A percentile compares a stretch with the other conserved stretches of the same genome.
Conservation (phyloP, 805 yeast genomes). For the Suhomyces prunicola region DNA sequence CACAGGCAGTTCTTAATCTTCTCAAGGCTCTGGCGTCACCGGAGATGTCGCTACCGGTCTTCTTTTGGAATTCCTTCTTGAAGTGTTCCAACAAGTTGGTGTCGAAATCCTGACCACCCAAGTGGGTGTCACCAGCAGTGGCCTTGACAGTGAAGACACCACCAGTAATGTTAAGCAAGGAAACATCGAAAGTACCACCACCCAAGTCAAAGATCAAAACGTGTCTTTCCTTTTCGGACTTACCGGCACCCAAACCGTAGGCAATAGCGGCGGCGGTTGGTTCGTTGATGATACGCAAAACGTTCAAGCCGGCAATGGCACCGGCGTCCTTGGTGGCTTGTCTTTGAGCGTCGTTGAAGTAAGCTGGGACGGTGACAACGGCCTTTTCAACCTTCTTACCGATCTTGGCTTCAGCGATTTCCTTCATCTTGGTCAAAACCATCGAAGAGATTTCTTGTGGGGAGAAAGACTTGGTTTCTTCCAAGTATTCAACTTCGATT, state of each 20-base stretch:
- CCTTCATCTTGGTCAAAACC: conserved; percentile 51
- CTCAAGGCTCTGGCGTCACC: conserved; percentile 48
- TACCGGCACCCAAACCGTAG: conserved; percentile 80
- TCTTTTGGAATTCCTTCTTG: conserved; percentile 46
- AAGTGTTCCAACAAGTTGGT: conserved; percentile 48
- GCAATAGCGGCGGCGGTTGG: conserved; percentile 96
- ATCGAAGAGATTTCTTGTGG: conserved; percentile 49
- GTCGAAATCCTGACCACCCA: conserved; percentile 53
- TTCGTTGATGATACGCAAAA: conserved; percentile 47
- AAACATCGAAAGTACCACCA: conserved; percentile 98
- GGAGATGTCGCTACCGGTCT: conserved; percentile 46
- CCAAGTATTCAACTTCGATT: conserved; percentile 47
- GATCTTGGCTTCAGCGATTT: conserved; percentile 85
- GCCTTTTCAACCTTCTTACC: conserved; percentile 69
- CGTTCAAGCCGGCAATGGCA: conserved; percentile 50
- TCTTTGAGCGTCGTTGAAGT: conserved; percentile 50
- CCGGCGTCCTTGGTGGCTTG: conserved; percentile 53
- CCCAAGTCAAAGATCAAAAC: conserved; percentile 92
- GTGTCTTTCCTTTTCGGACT: conserved; percentile 53
- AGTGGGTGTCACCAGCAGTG: conserved; percentile 59
- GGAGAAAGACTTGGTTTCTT: conserved; percentile 45
- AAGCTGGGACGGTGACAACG: conserved; percentile 49
- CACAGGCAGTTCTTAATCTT: conserved; percentile 52
- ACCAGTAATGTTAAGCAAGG: conserved; percentile 85
- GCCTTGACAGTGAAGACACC: conserved; percentile 97